Evolutionary conservation across 192 early-diverging fungal genomes (phyloP).

Genomic region (Backusella sp.): DNA sequence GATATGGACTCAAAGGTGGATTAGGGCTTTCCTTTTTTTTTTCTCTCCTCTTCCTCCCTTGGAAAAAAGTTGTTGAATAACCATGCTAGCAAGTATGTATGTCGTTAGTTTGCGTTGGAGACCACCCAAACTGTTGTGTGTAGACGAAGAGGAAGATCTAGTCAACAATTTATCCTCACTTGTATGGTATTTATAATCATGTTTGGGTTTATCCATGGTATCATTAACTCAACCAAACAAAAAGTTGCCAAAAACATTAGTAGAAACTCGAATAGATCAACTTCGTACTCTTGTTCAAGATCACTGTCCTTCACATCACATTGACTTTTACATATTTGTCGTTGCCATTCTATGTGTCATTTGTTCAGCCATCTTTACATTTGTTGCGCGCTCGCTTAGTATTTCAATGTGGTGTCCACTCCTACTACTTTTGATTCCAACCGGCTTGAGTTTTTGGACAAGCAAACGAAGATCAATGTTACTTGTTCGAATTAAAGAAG

Average conservation of each 20-base stretch:
- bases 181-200: slow-evolving; percentile 2
- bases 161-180: slow-evolving; percentile 7
- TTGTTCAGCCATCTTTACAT: slow-evolving; percentile 24
- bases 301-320: slow-evolving; percentile 16
- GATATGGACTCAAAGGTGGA: neutral
- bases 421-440: slow-evolving; percentile 24
- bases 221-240: neutral
- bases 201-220: no score
- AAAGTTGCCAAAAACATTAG: slow-evolving; percentile 8
- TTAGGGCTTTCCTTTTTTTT: neutral
- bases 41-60: neutral
- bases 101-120: slow-evolving; percentile 9
- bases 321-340: slow-evolving; percentile 23
- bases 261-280: slow-evolving; percentile 18
- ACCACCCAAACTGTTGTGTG: neutral
- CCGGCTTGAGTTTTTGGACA: slow-evolving; percentile 12
- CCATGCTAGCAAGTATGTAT: slow-evolving; percentile 3
- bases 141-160: neutral
- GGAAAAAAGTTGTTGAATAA: neutral
- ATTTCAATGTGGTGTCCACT: slow-evolving; percentile 36
- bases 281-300: slow-evolving; percentile 10
- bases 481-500: slow-evolving; percentile 4
- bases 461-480: slow-evolving; percentile 11
- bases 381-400: slow-evolving; percentile 24
- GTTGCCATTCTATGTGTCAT: slow-evolving; percentile 19